Conservation (phyloP, 768 basidiomycete genomes). For the Cytidiella melzeri region DNA sequence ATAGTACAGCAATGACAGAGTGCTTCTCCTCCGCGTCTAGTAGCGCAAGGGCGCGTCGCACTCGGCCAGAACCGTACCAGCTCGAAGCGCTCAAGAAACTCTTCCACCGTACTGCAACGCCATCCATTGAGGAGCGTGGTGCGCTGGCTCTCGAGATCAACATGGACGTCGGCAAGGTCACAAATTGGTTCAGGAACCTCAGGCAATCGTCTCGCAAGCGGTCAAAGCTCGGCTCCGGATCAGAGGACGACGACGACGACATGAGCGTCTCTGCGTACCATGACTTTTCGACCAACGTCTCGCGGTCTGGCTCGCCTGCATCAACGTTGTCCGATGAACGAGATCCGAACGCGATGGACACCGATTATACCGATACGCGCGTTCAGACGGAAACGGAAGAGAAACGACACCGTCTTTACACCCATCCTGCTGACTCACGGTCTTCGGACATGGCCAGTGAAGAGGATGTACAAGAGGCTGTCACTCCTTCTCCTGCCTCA, state of each 20-base stretch:
- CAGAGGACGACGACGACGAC: conserved; percentile 25
- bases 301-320: conserved; percentile 19
- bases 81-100: conserved; percentile 69
- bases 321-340: conserved; percentile 11
- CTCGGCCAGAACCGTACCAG: conserved; percentile 75
- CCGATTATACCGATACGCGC: neutral
- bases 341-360: neutral
- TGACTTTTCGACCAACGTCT: conserved; percentile 15
- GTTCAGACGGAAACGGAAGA: conserved; percentile 18
- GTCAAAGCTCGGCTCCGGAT: conserved; percentile 42
- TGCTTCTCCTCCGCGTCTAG: conserved; percentile 4
- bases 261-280: conserved; percentile 13
- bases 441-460: conserved; percentile 53
- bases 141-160: conserved; percentile 70
- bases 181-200: conserved; percentile 85
- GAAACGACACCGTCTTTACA: conserved; percentile 13
- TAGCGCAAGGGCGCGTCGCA: conserved; percentile 53
- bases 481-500: conserved; percentile 61
- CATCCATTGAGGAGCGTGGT: conserved; percentile 74
- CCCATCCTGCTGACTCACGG: conserved; percentile 18
- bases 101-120: conserved; percentile 60
- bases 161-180: conserved; percentile 83
- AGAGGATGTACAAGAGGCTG: conserved; percentile 68
- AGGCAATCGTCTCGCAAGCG: conserved; percentile 77
- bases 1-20: conserved; percentile 14